Percentiles rank a stretch among this genome's conserved stretches.
Evolutionary conservation across 78 protist species (phyloP).

Genomic region (Emiliania huxleyi): DNA sequence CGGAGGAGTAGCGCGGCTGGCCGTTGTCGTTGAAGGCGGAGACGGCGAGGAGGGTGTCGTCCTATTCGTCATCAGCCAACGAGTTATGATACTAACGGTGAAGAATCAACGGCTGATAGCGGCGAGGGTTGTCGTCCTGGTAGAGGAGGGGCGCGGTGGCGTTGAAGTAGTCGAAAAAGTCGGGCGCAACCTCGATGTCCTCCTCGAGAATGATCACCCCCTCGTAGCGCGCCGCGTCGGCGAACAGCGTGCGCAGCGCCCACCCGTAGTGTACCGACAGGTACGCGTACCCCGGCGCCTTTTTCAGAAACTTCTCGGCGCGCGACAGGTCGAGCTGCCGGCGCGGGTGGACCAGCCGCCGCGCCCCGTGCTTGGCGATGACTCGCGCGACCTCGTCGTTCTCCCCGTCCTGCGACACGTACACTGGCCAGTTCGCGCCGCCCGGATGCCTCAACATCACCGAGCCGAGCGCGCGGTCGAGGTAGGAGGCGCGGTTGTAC

Average conservation of each 20-base stretch:
- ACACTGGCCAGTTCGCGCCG: neutral
- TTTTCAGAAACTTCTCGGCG: neutral
- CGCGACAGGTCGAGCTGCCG: neutral
- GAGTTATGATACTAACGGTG: no score
- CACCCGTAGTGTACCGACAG: slow-evolving; percentile 57
- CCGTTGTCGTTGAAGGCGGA: slow-evolving; percentile 90
- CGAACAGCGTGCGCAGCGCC: slow-evolving; percentile 47
- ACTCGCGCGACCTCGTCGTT: neutral
- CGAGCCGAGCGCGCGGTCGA: slow-evolving; percentile 25
- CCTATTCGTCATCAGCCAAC: no score
- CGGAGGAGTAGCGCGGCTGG: neutral
- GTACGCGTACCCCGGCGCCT: neutral
- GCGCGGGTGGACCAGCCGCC: neutral
- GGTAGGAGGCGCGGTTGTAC: slow-evolving; percentile 44
- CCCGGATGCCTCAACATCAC: neutral
- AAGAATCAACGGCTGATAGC: no score
- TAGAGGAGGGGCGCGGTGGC: neutral
- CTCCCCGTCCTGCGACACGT: slow-evolving; percentile 22
- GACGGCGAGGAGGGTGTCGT: slow-evolving; percentile 64
- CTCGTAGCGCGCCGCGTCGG: neutral
- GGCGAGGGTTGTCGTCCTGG: no score
- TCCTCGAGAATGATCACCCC: slow-evolving; percentile 55
- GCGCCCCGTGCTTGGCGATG: neutral
- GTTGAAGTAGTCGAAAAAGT: slow-evolving; percentile 75
- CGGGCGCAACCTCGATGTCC: slow-evolving; percentile 60